Evolutionary conservation across 257 asterid species (phyloP), one percentile per base, ranked within the genome.

Genomic region (Nicotiana tomentosiformis): DNA sequence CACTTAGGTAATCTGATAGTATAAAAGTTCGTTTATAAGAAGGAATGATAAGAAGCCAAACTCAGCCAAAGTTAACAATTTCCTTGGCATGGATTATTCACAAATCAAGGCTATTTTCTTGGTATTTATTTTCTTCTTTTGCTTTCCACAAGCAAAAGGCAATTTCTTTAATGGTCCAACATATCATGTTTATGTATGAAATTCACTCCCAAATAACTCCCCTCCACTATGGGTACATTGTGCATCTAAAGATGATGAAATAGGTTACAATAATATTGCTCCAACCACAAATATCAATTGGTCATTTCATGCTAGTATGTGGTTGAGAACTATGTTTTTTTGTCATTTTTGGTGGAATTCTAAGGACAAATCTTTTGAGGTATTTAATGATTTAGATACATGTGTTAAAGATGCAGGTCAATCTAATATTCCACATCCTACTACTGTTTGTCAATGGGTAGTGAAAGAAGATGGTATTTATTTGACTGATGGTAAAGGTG

Each of bases 391-490:
- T 56, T 17, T 17, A 0, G 15, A 15, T 35, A 49, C 29, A 10
- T 64, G 43, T 23, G 35, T 18, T 7, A 26, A 16, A 23, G 23
- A 11, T 17, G 20, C 9, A 55, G 69, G 46, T 55, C 60, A 55
- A 55, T 55, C 60, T 4, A 5, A 15, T 55, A 55, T 55, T 55
- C 60, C 60, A 55, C 60, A 55, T 17, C 60, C 18, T 14, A 55
- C 60, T 5, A 55, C 60, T 30, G 7, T 55, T 1, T 84, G 86
- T 26, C 20, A 35, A 33, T 84, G 86, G 86, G 37, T 68, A 4
- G 62, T 66, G 2, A 66, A 6, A 35, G 72, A 83, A 5, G 46
- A 56, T 76, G 77, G 82, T 53, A 66, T 85, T 46, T 66, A 82
- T 67, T 53, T 67, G 11, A 18, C 66, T 0, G 30, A 32, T 23